phyloP scores from a whole-genome alignment of 2,329 filamentous ascomycete species.

The Exophiala sp. region DNA sequence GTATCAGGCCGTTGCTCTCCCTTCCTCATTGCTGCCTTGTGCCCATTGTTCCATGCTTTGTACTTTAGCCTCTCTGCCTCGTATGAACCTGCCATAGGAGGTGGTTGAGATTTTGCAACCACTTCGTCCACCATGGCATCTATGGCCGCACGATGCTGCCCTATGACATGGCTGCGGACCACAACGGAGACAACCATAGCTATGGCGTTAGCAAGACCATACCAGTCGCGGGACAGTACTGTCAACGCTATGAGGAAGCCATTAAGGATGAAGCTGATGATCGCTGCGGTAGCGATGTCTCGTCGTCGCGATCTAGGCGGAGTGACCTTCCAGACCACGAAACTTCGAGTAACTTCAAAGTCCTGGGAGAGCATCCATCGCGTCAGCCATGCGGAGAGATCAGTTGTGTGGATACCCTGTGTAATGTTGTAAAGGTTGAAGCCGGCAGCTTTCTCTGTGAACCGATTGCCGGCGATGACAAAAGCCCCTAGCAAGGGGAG shows the following conservation, averaged over 20 bases:
- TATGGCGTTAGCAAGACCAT: conserved; percentile 22
- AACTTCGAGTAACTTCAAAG: conserved; percentile 17
- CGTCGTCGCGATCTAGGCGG: conserved; percentile 7
- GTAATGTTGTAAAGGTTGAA: conserved; percentile 29
- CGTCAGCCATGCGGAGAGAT: conserved; percentile 22
- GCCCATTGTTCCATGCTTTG: neutral
- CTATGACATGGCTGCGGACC: conserved; percentile 18
- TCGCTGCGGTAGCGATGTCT: conserved; percentile 4
- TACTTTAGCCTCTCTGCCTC: conserved; percentile 2
- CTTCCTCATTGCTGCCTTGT: neutral
- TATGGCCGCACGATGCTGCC: conserved; percentile 14
- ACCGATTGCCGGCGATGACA: conserved; percentile 26
- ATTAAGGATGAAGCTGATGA: conserved; percentile 17
- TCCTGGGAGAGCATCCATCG: conserved; percentile 23
- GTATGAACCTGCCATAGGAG: conserved; percentile 1
- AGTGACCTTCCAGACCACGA: conserved; percentile 16
- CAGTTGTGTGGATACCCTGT: conserved; percentile 25
- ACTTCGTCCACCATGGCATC: conserved; percentile 15
- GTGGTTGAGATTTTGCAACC: neutral
- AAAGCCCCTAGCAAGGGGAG: conserved; percentile 28
- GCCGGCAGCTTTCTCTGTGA: conserved; percentile 21
- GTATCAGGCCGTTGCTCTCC: neutral
- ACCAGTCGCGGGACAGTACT: conserved; percentile 21
- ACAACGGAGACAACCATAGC: conserved; percentile 21
- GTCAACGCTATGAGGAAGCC: conserved; percentile 18